phyloP scores from a whole-genome alignment of 331 rosid species.

The Saraca asoca region DNA sequence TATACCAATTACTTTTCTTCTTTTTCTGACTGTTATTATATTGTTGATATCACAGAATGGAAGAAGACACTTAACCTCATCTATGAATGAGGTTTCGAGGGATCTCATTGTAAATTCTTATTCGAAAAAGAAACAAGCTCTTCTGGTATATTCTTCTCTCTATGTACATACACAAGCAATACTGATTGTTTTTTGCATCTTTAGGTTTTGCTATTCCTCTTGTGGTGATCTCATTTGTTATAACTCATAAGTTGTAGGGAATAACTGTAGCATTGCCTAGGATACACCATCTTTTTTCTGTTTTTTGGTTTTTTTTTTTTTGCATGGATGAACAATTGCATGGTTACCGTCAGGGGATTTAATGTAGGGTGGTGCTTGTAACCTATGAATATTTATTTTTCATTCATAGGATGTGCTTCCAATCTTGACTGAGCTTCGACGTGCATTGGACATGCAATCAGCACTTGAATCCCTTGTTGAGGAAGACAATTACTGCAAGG shows the following conservation, averaged over 20 bases:
- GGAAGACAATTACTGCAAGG: constrained; percentile 65
- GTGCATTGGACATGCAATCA: constrained; percentile 60
- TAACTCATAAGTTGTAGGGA: constrained; percentile 21
- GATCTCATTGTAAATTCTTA: constrained; percentile 87
- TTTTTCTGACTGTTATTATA: constrained; percentile 34
- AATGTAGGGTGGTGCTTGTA: too few relatives aligned
- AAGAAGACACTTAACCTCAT: constrained; percentile 89
- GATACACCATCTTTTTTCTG: neutral
- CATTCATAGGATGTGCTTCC: constrained; percentile 57
- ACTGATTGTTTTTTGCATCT: constrained; percentile 7
- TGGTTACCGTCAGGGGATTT: constrained; percentile 8
- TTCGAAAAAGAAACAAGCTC: constrained; percentile 92
- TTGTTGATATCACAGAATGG: constrained; percentile 74
- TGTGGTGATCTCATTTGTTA: constrained; percentile 15
- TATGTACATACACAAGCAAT: constrained; percentile 20
- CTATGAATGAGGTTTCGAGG: constrained; percentile 94
- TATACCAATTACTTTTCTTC: constrained; percentile 16
- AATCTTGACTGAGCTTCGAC: constrained; percentile 54
- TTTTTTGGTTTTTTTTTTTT: too few relatives aligned
- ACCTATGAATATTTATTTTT: neutral
- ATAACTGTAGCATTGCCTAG: constrained; percentile 28
- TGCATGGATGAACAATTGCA: neutral
- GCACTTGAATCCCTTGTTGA: constrained; percentile 63
- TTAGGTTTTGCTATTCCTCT: constrained; percentile 14
- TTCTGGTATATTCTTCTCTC: constrained; percentile 63